Percentiles rank a stretch among this genome's conserved stretches.
phyloP scores from a whole-genome alignment of 2,329 filamentous ascomycete species.

The Botryotinia calthae region DNA sequence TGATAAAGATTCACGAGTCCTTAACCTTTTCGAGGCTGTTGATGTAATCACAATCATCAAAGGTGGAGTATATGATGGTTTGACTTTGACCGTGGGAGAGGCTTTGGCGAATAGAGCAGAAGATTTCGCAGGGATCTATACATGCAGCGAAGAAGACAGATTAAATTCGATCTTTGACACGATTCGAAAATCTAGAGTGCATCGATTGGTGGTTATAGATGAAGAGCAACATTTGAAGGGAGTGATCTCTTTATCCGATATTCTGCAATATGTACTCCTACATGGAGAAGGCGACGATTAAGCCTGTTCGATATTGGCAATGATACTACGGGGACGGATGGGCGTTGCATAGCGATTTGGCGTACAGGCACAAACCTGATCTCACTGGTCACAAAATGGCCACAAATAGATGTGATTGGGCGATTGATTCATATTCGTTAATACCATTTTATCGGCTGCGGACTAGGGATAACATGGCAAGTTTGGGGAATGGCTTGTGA shows the following conservation, averaged over 20 bases:
- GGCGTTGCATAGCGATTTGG: constrained; percentile 41
- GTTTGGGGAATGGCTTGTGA: constrained; percentile 17
- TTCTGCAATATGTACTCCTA: constrained; percentile 89
- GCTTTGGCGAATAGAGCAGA: constrained; percentile 82
- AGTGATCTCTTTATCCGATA: constrained; percentile 91
- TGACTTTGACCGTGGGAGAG: constrained; percentile 82
- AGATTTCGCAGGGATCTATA: constrained; percentile 95
- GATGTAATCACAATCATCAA: constrained; percentile 97
- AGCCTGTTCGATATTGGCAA: constrained; percentile 25
- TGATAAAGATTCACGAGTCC: constrained; percentile 70
- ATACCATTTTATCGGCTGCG: constrained; percentile 30
- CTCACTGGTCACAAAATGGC: constrained; percentile 16
- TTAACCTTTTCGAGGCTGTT: constrained; percentile 97
- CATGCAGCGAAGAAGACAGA: constrained; percentile 85
- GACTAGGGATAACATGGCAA: constrained; percentile 17
- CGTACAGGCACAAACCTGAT: constrained; percentile 29
- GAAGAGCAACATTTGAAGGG: constrained; percentile 83
- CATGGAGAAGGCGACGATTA: constrained; percentile 44
- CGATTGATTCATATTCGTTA: constrained; percentile 26
- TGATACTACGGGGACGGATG: constrained; percentile 27
- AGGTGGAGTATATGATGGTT: constrained; percentile 86
- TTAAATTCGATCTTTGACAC: constrained; percentile 97
- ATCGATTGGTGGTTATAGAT: constrained; percentile 89
- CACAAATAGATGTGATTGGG: constrained; percentile 12
- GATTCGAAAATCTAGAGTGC: constrained; percentile 89